These are phyloP conservation scores for Gossypium gossypioides DNA, from an alignment of 441 rosid species.

Conservation along the genomic window DNA sequence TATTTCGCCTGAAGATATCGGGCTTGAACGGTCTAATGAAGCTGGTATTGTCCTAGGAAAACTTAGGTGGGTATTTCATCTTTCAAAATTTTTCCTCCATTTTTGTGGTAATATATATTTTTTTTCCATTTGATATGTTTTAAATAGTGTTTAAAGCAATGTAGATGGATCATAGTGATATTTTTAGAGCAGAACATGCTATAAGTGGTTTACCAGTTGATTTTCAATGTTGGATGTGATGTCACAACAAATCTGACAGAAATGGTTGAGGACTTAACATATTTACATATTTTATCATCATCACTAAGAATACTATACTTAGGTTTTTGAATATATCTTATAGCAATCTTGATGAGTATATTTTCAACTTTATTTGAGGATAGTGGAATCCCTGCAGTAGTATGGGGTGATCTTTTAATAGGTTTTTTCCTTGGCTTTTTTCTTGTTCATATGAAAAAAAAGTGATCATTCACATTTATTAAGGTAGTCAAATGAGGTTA, in stretches of 20 bases:
- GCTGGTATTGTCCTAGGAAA: conserved; percentile 97
- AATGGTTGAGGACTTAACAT: neutral
- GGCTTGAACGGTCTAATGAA: conserved; percentile 74
- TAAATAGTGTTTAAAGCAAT: neutral
- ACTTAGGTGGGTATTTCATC: conserved; percentile 45
- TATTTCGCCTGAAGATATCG: conserved; percentile 81
- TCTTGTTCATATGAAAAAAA: neutral
- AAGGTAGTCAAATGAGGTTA: neutral
- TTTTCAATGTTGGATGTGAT: neutral
- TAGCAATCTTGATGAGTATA: neutral
- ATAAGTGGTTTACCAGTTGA: neutral
- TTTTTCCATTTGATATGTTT: neutral
- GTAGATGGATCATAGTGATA: neutral
- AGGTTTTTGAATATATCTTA: neutral
- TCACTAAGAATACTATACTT: neutral
- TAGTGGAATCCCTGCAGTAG: neutral
- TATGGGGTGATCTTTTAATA: neutral
- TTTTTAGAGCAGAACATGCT: neutral
- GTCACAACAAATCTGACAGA: neutral
- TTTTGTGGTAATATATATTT: neutral
- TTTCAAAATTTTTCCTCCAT: neutral
- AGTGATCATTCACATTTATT: neutral
- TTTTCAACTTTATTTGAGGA: neutral
- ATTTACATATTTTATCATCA: neutral
- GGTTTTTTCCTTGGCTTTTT: neutral